Base-by-base conservation (phyloP, 2,329 filamentous ascomycete genomes). In the Scedosporium minutisporum region DNA sequence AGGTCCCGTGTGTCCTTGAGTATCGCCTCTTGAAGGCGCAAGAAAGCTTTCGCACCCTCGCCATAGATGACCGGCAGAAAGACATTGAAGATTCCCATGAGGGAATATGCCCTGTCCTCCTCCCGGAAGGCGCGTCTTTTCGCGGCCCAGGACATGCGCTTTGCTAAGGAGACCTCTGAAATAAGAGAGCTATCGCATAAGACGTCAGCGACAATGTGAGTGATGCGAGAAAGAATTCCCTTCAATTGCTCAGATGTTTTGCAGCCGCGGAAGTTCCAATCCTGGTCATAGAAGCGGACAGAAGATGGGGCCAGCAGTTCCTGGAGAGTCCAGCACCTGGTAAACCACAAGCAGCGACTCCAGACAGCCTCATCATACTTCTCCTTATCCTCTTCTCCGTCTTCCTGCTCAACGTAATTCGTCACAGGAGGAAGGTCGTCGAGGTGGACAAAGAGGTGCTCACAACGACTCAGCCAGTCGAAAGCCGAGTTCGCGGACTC, bases 21-120 rank as follows among this genome's bases (percentile, higher is more conserved):
- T 14, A 76, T 72, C 23, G 74, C 71, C 58, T 74, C 68, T 61
- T 75, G 72, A 1, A 76, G 65, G 21, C 74, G 68, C 9, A 68
- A 57, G 59, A 74, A 76, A 9, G 74, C 72, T 44, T 65, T 69
- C 33, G 33, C 58, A 2, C 70, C 70, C 57, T 72, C 70, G 6
- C 70, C 70, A 12, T 72, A 72, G 3, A 71, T 64, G 60, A 71
- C 63, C 1, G 69, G 66, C 64, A 72, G 69, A 60, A 70, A 70
- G 42, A 72, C 63, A 33, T 65, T 65, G 58, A 72, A 72, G 4
- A 71, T 61, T 1, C 70, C 70, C 29, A 72, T 6, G 3, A 72
- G 66, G 12, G 66, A 71, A 42, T 72, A 72, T 6, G 70, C 70
- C 18, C 67, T 64, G 57, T 72, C 70, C 53, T 72, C 70, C 41